Percentiles rank a stretch among this genome's conserved stretches.
phyloP scores from a whole-genome alignment of 768 basidiomycete species.

The Tephrocybe sp. region DNA sequence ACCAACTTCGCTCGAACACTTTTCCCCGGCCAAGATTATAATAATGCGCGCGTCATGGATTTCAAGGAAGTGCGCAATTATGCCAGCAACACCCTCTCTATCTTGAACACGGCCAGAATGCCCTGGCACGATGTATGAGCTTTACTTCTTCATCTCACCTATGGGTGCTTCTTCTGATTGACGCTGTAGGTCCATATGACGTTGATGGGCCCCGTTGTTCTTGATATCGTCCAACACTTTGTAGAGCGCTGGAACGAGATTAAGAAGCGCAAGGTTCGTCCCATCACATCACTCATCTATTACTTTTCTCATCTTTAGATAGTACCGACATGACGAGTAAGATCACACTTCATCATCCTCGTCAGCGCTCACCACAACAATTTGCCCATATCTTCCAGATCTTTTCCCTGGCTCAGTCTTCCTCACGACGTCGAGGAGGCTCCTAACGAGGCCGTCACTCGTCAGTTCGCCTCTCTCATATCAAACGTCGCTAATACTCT shows the following conservation, averaged over 20 bases:
- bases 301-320: neutral
- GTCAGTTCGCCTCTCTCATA: constrained; percentile 33
- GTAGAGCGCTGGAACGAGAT: constrained; percentile 90
- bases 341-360: constrained; percentile 21
- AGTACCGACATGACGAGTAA: constrained; percentile 51
- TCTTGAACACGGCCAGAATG: constrained; percentile 74
- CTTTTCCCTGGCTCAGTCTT: constrained; percentile 71
- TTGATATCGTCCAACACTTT: constrained; percentile 94
- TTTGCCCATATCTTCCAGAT: constrained; percentile 30
- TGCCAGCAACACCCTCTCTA: constrained; percentile 66
- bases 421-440: constrained; percentile 66
- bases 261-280: constrained; percentile 73
- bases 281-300: neutral
- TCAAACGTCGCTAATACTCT: neutral
- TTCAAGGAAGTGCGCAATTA: constrained; percentile 83
- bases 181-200: constrained; percentile 80
- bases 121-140: constrained; percentile 91
- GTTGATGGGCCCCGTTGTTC: constrained; percentile 73
- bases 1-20: constrained; percentile 79
- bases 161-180: neutral
- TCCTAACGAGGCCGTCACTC: constrained; percentile 66
- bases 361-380: neutral
- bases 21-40: constrained; percentile 94
- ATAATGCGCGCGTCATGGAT: constrained; percentile 85
- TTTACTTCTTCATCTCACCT: neutral